Evolutionary conservation across 2,329 filamentous ascomycete genomes (phyloP).

Genomic region (Penicillium sclerotiorum): DNA sequence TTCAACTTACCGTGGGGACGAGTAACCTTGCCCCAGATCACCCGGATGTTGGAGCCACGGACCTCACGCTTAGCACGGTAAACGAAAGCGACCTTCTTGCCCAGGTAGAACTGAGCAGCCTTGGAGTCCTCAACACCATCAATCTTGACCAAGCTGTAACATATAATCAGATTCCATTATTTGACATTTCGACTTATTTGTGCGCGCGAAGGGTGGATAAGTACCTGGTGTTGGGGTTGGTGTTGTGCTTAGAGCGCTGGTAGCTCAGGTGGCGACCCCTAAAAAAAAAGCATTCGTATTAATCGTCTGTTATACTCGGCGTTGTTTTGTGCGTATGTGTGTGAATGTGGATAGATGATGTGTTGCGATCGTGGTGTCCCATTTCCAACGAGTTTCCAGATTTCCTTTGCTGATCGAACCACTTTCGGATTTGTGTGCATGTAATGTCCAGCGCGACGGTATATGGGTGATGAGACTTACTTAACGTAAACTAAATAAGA

Average conservation of each 20-base stretch:
- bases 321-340: slow-evolving; percentile 1
- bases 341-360: slow-evolving; percentile 4
- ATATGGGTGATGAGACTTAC: slow-evolving; percentile 60
- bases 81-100: slow-evolving; percentile 98
- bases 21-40: slow-evolving; percentile 99
- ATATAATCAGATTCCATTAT: slow-evolving; percentile 28
- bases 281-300: slow-evolving; percentile 40
- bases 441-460: slow-evolving; percentile 19
- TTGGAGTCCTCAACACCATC: slow-evolving; percentile 93
- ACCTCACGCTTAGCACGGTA: slow-evolving; percentile 95
- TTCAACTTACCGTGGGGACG: slow-evolving; percentile 78
- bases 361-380: slow-evolving; percentile 8
- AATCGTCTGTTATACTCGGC: slow-evolving; percentile 31
- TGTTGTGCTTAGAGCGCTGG: slow-evolving; percentile 91
- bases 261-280: slow-evolving; percentile 99
- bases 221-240: slow-evolving; percentile 77
- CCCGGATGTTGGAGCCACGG: slow-evolving; percentile 95
- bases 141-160: slow-evolving; percentile 84
- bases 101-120: slow-evolving; percentile 95
- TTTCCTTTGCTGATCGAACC: slow-evolving; percentile 12
- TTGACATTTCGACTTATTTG: slow-evolving; percentile 10
- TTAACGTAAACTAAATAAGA: slow-evolving; percentile 75
- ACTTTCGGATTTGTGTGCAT: slow-evolving; percentile 16
- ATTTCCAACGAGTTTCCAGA: slow-evolving; percentile 17
- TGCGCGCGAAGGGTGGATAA: slow-evolving; percentile 17